Conservation (phyloP, 805 yeast species). For the Saccharomycopsis olivae region DNA sequence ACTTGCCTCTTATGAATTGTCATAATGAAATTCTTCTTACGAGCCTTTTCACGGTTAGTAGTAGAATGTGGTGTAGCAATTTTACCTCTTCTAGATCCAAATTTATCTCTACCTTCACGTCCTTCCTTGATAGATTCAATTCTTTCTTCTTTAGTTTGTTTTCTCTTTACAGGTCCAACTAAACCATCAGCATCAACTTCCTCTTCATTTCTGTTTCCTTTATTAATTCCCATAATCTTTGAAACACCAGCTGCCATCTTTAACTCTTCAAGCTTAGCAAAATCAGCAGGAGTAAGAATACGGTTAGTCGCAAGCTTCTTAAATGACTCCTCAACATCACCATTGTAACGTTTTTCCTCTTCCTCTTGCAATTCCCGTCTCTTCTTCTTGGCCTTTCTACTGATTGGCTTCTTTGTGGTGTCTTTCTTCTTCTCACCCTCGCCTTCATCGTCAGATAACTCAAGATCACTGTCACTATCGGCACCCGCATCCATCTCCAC, state of each 20-base stretch:
- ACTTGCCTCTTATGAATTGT: conserved; percentile 93
- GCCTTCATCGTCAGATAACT: conserved; percentile 17
- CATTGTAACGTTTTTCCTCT: conserved; percentile 27
- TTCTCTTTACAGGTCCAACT: conserved; percentile 69
- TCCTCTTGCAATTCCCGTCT: conserved; percentile 20
- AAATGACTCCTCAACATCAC: conserved; percentile 34
- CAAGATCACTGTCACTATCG: conserved; percentile 34
- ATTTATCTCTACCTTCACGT: conserved; percentile 83
- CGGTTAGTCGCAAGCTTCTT: conserved; percentile 56
- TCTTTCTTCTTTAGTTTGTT: conserved; percentile 84
- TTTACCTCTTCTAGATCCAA: conserved; percentile 80
- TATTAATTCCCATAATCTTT: conserved; percentile 39
- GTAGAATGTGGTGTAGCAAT: conserved; percentile 72
- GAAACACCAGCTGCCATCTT: conserved; percentile 78
- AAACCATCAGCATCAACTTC: conserved; percentile 69
- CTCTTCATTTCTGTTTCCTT: conserved; percentile 57
- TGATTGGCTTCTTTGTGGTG: conserved; percentile 8
- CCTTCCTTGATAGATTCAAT: conserved; percentile 83
- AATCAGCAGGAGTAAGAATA: conserved; percentile 94
- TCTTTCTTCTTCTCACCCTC: conserved; percentile 1
- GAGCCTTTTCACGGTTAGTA: conserved; percentile 89
- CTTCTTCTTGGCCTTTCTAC: conserved; percentile 20
- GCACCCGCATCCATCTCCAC: conserved; percentile 24
- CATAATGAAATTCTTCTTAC: conserved; percentile 99
- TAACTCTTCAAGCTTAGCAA: conserved; percentile 87